Conservation (phyloP, 2,329 filamentous ascomycete genomes). For the Ophiocordyceps sinensis region DNA sequence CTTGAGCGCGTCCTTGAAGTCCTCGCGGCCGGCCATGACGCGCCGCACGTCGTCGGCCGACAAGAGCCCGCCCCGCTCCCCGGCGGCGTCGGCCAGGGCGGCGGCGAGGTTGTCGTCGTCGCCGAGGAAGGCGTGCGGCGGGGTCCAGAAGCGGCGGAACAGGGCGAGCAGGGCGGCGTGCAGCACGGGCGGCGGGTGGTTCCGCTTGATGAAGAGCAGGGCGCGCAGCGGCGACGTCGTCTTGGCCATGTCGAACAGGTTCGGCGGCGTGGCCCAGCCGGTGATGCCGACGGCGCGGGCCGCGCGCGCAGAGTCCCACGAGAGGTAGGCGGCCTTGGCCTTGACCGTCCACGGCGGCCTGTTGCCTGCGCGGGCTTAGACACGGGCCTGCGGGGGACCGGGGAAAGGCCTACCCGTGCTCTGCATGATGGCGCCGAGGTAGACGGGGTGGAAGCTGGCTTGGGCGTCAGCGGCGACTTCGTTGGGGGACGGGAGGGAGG, state of each 20-base stretch:
- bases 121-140: constrained; percentile 42
- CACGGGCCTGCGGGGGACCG: not conserved
- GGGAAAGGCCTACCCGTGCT: constrained; percentile 32
- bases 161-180: constrained; percentile 38
- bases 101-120: constrained; percentile 37
- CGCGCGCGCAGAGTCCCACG: constrained; percentile 24
- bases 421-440: constrained; percentile 53
- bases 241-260: constrained; percentile 27
- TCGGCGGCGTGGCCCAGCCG: constrained; percentile 20
- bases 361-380: constrained; percentile 37
- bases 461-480: not conserved
- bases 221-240: constrained; percentile 47
- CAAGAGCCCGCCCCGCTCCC: constrained; percentile 25
- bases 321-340: constrained; percentile 48
- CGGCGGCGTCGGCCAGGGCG: constrained; percentile 13
- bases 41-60: constrained; percentile 32
- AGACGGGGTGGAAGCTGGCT: constrained; percentile 52
- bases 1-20: constrained; percentile 32
- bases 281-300: constrained; percentile 21
- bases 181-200: constrained; percentile 33
- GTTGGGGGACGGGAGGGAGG: not conserved
- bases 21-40: constrained; percentile 39
- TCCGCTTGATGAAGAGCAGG: constrained; percentile 50
- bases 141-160: constrained; percentile 48
- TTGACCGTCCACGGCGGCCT: constrained; percentile 59